These are phyloP conservation scores for Fagus crenata DNA, from an alignment of 306 rosid genomes.

Conservation along the genomic window DNA sequence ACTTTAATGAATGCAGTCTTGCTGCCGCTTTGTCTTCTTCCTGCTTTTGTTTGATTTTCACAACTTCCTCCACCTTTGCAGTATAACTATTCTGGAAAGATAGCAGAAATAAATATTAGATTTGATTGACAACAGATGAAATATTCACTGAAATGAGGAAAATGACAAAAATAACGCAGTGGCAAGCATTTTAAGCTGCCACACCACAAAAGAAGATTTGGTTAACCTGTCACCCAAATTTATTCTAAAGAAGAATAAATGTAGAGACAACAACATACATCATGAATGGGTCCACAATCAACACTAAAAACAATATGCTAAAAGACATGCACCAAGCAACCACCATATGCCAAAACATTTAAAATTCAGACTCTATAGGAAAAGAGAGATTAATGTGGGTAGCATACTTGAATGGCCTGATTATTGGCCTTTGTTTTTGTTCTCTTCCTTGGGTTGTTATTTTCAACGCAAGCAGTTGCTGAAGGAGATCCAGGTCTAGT, in stretches of 20 bases:
- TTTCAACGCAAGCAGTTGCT: not conserved
- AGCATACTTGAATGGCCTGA: slow-evolving; percentile 35
- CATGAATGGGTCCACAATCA: not conserved
- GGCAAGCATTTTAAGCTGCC: slow-evolving; percentile 3
- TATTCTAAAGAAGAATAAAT: not conserved
- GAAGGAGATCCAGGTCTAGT: not conserved
- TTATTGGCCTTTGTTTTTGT: slow-evolving; percentile 27
- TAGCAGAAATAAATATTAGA: slow-evolving; percentile 20
- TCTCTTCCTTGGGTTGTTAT: slow-evolving; percentile 31
- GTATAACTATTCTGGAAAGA: slow-evolving; percentile 47
- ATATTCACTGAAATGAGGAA: not conserved
- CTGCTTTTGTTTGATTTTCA: slow-evolving; percentile 66
- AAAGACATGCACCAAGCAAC: not conserved
- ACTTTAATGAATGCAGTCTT: slow-evolving; percentile 78
- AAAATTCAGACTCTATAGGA: not conserved
- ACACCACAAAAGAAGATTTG: not conserved
- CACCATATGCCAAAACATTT: not conserved
- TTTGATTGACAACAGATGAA: not conserved
- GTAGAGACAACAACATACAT: not conserved
- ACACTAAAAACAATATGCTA: not conserved
- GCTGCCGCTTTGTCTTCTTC: slow-evolving; percentile 70
- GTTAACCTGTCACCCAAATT: not conserved
- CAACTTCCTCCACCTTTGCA: slow-evolving; percentile 60
- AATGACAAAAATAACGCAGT: not conserved
- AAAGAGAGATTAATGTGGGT: not conserved